Evolutionary conservation across 2,329 filamentous ascomycete species (phyloP), one percentile per base, ranked within the genome.

Genomic region (Diplodia scrobiculata): DNA sequence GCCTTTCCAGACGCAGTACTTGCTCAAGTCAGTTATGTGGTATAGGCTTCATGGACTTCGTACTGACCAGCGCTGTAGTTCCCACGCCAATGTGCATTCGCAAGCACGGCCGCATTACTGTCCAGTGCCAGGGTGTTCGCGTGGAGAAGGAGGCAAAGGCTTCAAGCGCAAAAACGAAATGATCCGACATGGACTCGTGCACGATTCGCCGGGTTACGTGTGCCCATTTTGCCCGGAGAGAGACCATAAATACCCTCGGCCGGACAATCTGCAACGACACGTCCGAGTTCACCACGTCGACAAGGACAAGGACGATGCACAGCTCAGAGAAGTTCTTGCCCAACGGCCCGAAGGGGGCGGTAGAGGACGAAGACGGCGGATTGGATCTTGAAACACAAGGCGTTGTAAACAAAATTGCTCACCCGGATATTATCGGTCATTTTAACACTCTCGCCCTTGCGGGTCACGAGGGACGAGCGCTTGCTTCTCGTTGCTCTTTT

Each of bases 141-240:
- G 86, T 47, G 82, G 80, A n/a, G 79, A 84, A 68, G 84, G 85
- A n/a, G 86, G 86, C 21, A 86, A 86, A 71, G 87, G 87, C 1
- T 89, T 89, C 79, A 89, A 89, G 73, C 82, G 87, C 36, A 89
- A 89, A 73, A 89, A 89, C 69, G 87, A 89, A 73, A 89, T 89
- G 87, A 88, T 88, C 68, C 81, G 87, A n/a, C 87, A 89, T 73
- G 93, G 94, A 0, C 84, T 98, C 2, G 95, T 98, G 3, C 95
- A 99, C 74, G 89, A 92, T 70, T 96, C 92, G 7, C 95, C 95
- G 1, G 94, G 94, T 68, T 99, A 98, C 73, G 88, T 97, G 34
- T 99, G 95, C 76, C 95, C 95, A 0, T 98, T 97, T 75, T 99
- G 95, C 76, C 91, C 92, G 1, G 92, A 97, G 73, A 85, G 92